Base-by-base conservation (phyloP, 73 alveolate genomes). In the Uronychia setigera region DNA sequence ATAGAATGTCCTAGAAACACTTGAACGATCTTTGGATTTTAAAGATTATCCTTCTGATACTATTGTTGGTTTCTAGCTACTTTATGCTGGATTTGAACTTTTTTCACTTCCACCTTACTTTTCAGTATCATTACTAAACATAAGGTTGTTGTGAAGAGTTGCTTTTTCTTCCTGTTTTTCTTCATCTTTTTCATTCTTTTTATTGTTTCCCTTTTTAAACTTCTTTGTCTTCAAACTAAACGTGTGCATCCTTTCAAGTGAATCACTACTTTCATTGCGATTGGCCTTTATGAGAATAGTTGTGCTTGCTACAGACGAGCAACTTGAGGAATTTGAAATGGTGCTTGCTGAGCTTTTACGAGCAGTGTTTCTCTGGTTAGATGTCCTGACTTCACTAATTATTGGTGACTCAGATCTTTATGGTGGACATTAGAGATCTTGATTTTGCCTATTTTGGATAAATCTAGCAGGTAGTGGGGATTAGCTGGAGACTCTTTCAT, bases 161-260 rank as follows among this genome's bases (percentile, higher is more conserved):
- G n/a, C n/a, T n/a, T n/a, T n/a, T n/a, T n/a, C n/a, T 82, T 31
- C 25, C 76, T 32, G 80, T 82, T 78, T 67, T 60, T 60, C 67
- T 46, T 11, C 67, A 46, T 28, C 89, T 0, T 5, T 14, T 59
- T 60, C 34, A 5, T 1, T 67, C 59, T 1, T n/a, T 26, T 82
- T 29, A 30, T 1, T 13, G 46, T 60, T 31, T 14, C 13, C 74
- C 89, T 29, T 29, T 14, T 27, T 32, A 26, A 19, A 27, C 26
- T 35, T 67, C 78, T 14, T 83, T 83, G 81, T 58, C 87, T 86
- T 86, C 35, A 86, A 60, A 31, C 83, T 28, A 33, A 86, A 86
- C 25, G 92, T 86, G 79, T 86, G 92, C 26, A 79, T 86, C 33
- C 87, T 78, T 77, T 86, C 87, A 26, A 86, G 83, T 0, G 92